Evolutionary conservation across 306 rosid genomes (phyloP).

Genomic region (Cyamopsis tetragonoloba): DNA sequence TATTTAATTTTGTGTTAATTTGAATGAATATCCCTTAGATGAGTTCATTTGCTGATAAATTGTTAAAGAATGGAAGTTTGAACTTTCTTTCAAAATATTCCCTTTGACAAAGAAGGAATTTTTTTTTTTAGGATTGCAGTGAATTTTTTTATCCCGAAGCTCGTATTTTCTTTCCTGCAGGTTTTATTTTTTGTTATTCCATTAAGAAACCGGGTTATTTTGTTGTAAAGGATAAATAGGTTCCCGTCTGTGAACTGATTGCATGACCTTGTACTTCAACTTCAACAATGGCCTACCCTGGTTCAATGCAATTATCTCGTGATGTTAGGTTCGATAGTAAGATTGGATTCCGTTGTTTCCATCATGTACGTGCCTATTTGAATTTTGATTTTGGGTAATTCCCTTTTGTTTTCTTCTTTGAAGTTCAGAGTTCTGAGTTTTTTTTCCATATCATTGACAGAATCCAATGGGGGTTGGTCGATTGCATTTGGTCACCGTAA

Average conservation of each 20-base stretch:
- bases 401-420: neutral
- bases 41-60: neutral
- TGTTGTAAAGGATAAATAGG: constrained; percentile 20
- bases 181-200: neutral
- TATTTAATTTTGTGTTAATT: neutral
- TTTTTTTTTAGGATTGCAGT: neutral
- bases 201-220: neutral
- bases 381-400: neutral
- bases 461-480: constrained; percentile 46
- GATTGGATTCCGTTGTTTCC: constrained; percentile 36
- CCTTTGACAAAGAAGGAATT: neutral
- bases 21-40: neutral
- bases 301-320: constrained; percentile 54
- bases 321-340: constrained; percentile 39
- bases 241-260: neutral
- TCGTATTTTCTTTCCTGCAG: constrained; percentile 17
- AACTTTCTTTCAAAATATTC: neutral
- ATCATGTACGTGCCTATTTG: constrained; percentile 46
- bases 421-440: constrained; percentile 12
- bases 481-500: constrained; percentile 48
- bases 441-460: constrained; percentile 36
- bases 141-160: neutral
- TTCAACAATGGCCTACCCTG: constrained; percentile 51
- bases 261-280: constrained; percentile 31
- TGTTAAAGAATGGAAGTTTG: neutral